phyloP scores from a whole-genome alignment of 768 basidiomycete genomes.

The Suillus discolor region DNA sequence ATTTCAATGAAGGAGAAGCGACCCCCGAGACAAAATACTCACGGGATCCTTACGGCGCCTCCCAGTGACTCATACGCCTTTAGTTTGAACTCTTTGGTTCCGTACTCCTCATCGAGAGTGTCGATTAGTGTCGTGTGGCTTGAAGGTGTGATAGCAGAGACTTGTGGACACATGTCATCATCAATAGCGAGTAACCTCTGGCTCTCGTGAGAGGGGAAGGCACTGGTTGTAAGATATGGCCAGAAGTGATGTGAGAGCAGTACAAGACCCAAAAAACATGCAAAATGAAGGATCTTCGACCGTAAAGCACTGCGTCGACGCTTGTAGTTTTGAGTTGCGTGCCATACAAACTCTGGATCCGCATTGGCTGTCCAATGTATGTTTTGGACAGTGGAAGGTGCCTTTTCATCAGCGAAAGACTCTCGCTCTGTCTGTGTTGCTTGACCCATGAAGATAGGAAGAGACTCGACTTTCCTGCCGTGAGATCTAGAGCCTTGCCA shows the following conservation, averaged over 20 bases:
- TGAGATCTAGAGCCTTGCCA: conserved; percentile 5
- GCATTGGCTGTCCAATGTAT: conserved; percentile 1
- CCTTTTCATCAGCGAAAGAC: conserved; percentile 9
- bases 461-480: conserved; percentile 14
- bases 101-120: conserved; percentile 28
- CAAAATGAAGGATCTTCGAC: conserved; percentile 5
- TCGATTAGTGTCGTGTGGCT: conserved; percentile 20
- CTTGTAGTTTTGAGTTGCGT: background rate
- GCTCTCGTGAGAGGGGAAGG: background rate
- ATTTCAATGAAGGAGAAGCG: background rate
- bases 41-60: conserved; percentile 39
- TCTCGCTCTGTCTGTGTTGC: background rate
- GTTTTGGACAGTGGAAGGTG: background rate
- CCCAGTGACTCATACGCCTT: conserved; percentile 36
- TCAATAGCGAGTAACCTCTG: background rate
- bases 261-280: conserved; percentile 14
- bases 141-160: conserved; percentile 16
- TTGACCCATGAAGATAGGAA: conserved; percentile 11
- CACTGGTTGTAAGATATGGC: background rate
- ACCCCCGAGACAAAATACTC: background rate
- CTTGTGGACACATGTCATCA: conserved; percentile 30
- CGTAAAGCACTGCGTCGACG: background rate
- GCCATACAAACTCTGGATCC: conserved; percentile 18
- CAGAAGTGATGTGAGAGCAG: conserved; percentile 15
- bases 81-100: conserved; percentile 27